phyloP scores from a whole-genome alignment of 2,329 filamentous ascomycete genomes.

The Calonectria ilicicola region DNA sequence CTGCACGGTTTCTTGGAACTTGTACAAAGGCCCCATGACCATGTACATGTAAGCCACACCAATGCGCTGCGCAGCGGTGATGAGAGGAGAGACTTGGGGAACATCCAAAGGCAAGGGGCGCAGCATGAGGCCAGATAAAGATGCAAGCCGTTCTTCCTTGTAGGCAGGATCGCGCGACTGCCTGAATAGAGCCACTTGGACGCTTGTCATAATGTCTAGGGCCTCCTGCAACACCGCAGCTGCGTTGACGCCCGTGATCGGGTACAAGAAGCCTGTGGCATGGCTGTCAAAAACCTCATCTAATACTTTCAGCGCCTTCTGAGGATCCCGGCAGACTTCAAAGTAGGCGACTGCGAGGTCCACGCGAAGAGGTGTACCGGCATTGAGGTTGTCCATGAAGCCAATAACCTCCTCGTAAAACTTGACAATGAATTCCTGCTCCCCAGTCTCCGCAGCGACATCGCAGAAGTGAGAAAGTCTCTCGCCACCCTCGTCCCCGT shows the following conservation, averaged over 20 bases:
- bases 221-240: slow-evolving; percentile 25
- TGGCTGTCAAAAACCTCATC: slow-evolving; percentile 39
- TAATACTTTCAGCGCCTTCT: slow-evolving; percentile 26
- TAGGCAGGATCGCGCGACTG: slow-evolving; percentile 31
- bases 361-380: slow-evolving; percentile 34
- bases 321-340: slow-evolving; percentile 26
- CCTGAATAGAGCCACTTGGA: slow-evolving; percentile 32
- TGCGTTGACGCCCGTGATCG: slow-evolving; percentile 33
- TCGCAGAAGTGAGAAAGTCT: slow-evolving; percentile 23
- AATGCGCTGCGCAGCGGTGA: slow-evolving; percentile 10
- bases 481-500: background rate
- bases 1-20: slow-evolving; percentile 38
- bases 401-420: slow-evolving; percentile 38
- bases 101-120: slow-evolving; percentile 37
- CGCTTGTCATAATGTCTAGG: slow-evolving; percentile 29
- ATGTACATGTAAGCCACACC: slow-evolving; percentile 38
- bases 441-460: slow-evolving; percentile 11
- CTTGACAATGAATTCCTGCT: slow-evolving; percentile 36
- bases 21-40: slow-evolving; percentile 36
- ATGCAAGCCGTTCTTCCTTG: slow-evolving; percentile 32
- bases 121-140: slow-evolving; percentile 27
- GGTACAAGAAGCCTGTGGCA: slow-evolving; percentile 35
- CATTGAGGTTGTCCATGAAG: slow-evolving; percentile 43
- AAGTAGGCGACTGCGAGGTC: slow-evolving; percentile 35
- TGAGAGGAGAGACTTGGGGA: slow-evolving; percentile 25